Conservation (phyloP, 345 rosid genomes). For the Garcia nutans region DNA sequence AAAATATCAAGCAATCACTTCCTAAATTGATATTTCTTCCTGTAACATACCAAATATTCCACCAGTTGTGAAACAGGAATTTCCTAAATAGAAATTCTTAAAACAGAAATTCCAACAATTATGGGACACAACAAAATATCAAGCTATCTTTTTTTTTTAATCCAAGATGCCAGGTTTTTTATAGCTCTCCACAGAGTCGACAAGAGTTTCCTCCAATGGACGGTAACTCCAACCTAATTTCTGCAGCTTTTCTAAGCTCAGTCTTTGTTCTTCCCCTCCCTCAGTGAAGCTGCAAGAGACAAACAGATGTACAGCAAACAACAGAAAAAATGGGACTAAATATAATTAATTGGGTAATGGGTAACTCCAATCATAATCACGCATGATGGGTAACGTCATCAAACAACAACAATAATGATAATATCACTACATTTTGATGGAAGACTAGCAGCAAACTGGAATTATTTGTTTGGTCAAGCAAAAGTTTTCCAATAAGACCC, state of each 20-base stretch:
- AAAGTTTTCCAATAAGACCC: background rate
- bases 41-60: too few relatives aligned
- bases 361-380: background rate
- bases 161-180: constrained; percentile 23
- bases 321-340: background rate
- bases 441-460: background rate
- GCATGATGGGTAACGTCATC: background rate
- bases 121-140: too few relatives aligned
- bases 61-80: too few relatives aligned
- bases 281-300: constrained; percentile 26
- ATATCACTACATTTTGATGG: background rate
- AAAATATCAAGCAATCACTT: too few relatives aligned
- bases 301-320: background rate
- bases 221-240: constrained; percentile 37
- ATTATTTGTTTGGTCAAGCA: background rate
- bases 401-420: background rate
- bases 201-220: constrained; percentile 36
- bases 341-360: too few relatives aligned
- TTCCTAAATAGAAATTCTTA: too few relatives aligned
- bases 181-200: constrained; percentile 37
- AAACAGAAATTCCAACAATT: too few relatives aligned
- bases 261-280: constrained; percentile 2
- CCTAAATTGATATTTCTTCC: too few relatives aligned
- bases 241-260: constrained; percentile 35
- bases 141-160: background rate